Conservation (phyloP, 306 rosid species). For the Medicago arabica region DNA sequence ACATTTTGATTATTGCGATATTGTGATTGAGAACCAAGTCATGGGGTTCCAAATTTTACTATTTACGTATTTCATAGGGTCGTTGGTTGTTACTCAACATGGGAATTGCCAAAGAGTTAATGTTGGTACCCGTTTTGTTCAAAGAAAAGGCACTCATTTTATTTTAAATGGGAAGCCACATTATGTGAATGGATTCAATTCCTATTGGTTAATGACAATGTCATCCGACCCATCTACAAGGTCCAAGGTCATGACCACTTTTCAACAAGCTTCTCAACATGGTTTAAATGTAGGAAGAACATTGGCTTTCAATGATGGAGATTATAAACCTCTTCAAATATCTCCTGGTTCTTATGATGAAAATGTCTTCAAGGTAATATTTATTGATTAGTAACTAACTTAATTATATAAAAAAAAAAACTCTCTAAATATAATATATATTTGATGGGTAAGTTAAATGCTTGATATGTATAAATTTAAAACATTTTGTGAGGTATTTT, state of each 20-base stretch:
- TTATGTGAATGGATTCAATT: constrained; percentile 61
- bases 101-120: neutral
- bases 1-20: neutral
- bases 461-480: too few relatives aligned
- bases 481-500: too few relatives aligned
- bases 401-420: too few relatives aligned
- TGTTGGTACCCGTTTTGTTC: constrained; percentile 16
- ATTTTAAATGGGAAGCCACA: constrained; percentile 41
- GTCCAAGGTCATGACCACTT: constrained; percentile 45
- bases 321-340: constrained; percentile 41
- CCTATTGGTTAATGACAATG: constrained; percentile 62
- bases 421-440: too few relatives aligned
- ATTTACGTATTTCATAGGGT: constrained; percentile 6
- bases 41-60: constrained; percentile 33
- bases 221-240: constrained; percentile 56
- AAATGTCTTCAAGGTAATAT: constrained; percentile 40
- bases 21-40: too few relatives aligned
- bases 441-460: too few relatives aligned
- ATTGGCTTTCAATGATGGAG: constrained; percentile 53
- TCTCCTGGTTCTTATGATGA: constrained; percentile 52
- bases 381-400: too few relatives aligned
- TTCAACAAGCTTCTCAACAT: constrained; percentile 46
- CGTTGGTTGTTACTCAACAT: constrained; percentile 8
- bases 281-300: constrained; percentile 52
- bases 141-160: constrained; percentile 50